These are phyloP conservation scores for Quillaja saponaria DNA, from an alignment of 306 rosid genomes.

Conservation along the genomic window DNA sequence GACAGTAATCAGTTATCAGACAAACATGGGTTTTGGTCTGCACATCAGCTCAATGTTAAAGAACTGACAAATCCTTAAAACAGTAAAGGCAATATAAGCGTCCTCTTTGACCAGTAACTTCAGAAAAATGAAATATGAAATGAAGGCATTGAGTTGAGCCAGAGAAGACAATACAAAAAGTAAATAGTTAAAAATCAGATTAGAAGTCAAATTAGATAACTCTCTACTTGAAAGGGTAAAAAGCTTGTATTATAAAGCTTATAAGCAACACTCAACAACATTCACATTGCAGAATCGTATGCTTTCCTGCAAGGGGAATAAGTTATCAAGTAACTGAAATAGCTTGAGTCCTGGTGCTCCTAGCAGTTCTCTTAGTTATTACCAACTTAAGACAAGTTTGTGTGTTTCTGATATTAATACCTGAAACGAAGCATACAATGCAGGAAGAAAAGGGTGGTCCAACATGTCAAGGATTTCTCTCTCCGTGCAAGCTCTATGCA, in stretches of 20 bases:
- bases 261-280: not conserved
- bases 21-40: slow-evolving; percentile 97
- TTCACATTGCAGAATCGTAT: not conserved
- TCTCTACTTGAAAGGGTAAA: too few relatives aligned
- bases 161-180: not conserved
- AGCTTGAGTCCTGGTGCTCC: slow-evolving; percentile 13
- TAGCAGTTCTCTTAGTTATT: not conserved
- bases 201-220: too few relatives aligned
- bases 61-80: slow-evolving; percentile 7
- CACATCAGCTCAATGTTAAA: slow-evolving; percentile 35
- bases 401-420: slow-evolving; percentile 31
- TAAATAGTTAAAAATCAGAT: too few relatives aligned
- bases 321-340: not conserved
- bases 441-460: slow-evolving; percentile 98
- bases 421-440: slow-evolving; percentile 96
- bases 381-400: not conserved
- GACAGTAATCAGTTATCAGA: slow-evolving; percentile 87
- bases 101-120: slow-evolving; percentile 1
- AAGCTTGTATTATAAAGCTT: not conserved
- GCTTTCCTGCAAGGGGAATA: not conserved
- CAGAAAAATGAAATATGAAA: not conserved
- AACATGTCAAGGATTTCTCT: slow-evolving; percentile 94
- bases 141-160: not conserved
- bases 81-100: slow-evolving; percentile 7
- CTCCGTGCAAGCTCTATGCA: slow-evolving; percentile 96